Evolutionary conservation across 805 yeast species (phyloP).

Genomic region (Hemisphaericaspora nanyangensis): DNA sequence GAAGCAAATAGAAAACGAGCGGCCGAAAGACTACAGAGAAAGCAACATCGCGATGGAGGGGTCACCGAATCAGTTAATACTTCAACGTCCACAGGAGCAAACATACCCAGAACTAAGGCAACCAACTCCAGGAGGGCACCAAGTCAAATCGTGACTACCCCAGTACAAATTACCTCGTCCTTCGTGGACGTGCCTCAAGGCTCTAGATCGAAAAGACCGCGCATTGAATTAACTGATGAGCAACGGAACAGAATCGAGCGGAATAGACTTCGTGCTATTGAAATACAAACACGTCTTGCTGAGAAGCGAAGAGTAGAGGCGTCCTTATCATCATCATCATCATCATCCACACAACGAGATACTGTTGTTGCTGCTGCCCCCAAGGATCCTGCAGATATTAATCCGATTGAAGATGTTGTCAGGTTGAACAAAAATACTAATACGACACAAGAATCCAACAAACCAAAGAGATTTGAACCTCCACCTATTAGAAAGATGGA

Average conservation of each 20-base stretch:
- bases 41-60: background rate
- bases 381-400: no score
- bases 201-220: constrained; percentile 16
- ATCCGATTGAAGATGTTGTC: no score
- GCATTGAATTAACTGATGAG: constrained; percentile 41
- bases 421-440: constrained; percentile 11
- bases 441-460: background rate
- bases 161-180: constrained; percentile 6
- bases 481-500: constrained; percentile 53
- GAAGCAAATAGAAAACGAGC: constrained; percentile 65
- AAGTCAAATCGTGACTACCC: constrained; percentile 7
- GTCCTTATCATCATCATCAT: background rate
- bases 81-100: constrained; percentile 1
- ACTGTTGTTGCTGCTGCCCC: no score
- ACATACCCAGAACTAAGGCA: constrained; percentile 1
- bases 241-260: constrained; percentile 47
- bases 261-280: constrained; percentile 53
- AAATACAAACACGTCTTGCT: constrained; percentile 26
- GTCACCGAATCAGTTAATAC: background rate
- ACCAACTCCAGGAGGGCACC: constrained; percentile 2
- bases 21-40: constrained; percentile 46
- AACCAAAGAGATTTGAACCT: constrained; percentile 13
- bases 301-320: constrained; percentile 12
- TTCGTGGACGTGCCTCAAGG: constrained; percentile 8
- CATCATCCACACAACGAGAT: background rate